Evolutionary conservation across 2,329 filamentous ascomycete genomes (phyloP), one percentile per base, ranked within the genome.

Genomic region (Aspergillus sclerotialis): DNA sequence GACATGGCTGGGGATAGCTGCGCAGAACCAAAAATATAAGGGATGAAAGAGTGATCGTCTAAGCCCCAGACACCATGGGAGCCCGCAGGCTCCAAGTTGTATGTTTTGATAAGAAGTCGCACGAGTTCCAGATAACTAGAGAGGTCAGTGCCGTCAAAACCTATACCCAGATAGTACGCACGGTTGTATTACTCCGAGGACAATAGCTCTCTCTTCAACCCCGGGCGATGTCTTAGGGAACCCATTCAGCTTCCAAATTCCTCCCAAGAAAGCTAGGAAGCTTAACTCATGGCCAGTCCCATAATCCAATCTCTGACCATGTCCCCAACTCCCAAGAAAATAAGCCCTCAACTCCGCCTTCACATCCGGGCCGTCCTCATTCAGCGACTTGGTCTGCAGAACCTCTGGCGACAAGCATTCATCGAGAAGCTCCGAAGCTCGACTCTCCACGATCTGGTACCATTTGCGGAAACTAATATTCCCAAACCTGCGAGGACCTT

Each of bases 21-120:
- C 0, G 92, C 89, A 2, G 89, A 94, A 19, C 92, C 92, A 44
- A 96, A 89, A 37, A 98, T 86, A 60, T 96, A 98, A 0, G 92
- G 84, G 16, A 92, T 62, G 58, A 98, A 96, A 7, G 80, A 89
- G 63, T 98, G 90, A 59, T 98, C 92, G 56, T 98, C 92, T n/a
- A 98, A 72, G 13, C 92, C 92, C 92, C 92, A 98, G 13, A 98
- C 92, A 3, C 92, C 92, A 56, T 96, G 92, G 1, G 90, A 94
- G 2, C 92, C 92, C 5, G 92, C 92, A 4, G 92, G 92, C 56
- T 98, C 92, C 13, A 98, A 76, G 1, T 82, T 95, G 58, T 96
- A 98, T 2, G 81, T 90, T 32, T 86, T 69, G 49, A 98, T 95
- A 7, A 98, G 72, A 27, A 75, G 78, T 25, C 92, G 81, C 29